Base-by-base conservation (phyloP, 192 early-diverging fungal genomes). In the Coemansia furcata region DNA sequence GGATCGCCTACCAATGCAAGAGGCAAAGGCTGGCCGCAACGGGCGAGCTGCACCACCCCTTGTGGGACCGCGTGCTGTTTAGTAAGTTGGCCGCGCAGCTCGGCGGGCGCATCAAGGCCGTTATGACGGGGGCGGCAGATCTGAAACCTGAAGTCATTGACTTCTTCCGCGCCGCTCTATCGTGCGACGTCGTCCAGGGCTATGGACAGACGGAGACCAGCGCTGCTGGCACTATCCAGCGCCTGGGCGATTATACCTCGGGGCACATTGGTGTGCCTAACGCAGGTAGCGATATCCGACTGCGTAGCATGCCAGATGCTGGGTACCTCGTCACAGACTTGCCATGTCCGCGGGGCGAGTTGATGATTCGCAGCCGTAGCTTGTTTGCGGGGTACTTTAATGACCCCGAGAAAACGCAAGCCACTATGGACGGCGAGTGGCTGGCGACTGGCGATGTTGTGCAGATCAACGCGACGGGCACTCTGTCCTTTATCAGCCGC, bases 1-100 rank as follows among this genome's bases (percentile, higher is more conserved):
- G 85, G 43, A 60, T 65, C 19, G 89, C 69, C 6, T 66, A 85
- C 43, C 85, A 74, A 21, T 62, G 59, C 67, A 89, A 88, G 54
- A 30, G 87, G 40, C 86, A 80, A 23, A 84, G 86, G 17, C 70
- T 91, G 14, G 77, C 80, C 17, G 70, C 77, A 38, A 85, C 87
- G 17, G 75, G 86, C 0, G n/a, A 15, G 5, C 63, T 85, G 32
- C 86, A 83, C 6, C 92, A 95, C 66, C 58, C 83, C 17, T 52
- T 96, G 21, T 96, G 94, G 94, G 95, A 96, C 71, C 84, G 84
- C 32, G 64, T 96, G 29, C 64, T 96, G 9, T 96, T 95, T 70
- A 85, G 83, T 75, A 95, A 95, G 66, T 71, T 94, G 32, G 88
- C 88, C 52, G 76, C 76, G 10, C 59, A 85, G 39, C 79, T 95